These are phyloP conservation scores for Nitzschia sp. DNA, from an alignment of 108 stramenopile genomes.

Conservation along the genomic window DNA sequence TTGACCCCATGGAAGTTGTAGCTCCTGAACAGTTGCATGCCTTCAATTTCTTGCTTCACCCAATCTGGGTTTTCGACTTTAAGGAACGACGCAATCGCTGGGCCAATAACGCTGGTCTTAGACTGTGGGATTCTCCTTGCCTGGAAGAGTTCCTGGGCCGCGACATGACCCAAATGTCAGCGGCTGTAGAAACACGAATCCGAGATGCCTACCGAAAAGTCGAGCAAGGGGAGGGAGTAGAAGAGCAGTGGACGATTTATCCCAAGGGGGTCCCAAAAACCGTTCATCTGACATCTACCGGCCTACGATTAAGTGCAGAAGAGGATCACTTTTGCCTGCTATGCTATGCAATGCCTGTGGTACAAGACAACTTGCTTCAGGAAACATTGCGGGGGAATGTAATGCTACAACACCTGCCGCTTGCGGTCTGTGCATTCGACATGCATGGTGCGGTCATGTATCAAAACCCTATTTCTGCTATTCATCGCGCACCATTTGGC, in stretches of 20 bases:
- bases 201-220: neutral
- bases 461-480: slow-evolving; percentile 29
- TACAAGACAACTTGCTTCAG: neutral
- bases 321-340: slow-evolving; percentile 3
- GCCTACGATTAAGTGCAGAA: neutral
- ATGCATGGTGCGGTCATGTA: slow-evolving; percentile 31
- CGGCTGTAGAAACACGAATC: neutral
- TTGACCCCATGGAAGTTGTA: slow-evolving; percentile 8
- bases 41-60: slow-evolving; percentile 35
- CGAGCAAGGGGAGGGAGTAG: neutral
- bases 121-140: slow-evolving; percentile 31
- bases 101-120: slow-evolving; percentile 35
- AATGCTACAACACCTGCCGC: slow-evolving; percentile 35
- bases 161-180: slow-evolving; percentile 12
- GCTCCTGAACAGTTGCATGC: slow-evolving; percentile 20
- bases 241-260: slow-evolving; percentile 30
- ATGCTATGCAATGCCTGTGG: neutral
- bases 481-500: neutral
- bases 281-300: neutral
- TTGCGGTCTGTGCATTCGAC: slow-evolving; percentile 39
- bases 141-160: slow-evolving; percentile 27
- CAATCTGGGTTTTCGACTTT: slow-evolving; percentile 47
- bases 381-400: slow-evolving; percentile 27
- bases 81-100: slow-evolving; percentile 30
- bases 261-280: slow-evolving; percentile 6